Evolutionary conservation across 2,329 filamentous ascomycete species (phyloP), one percentile per base, ranked within the genome.

Genomic region (Fusarium pseudograminearum): DNA sequence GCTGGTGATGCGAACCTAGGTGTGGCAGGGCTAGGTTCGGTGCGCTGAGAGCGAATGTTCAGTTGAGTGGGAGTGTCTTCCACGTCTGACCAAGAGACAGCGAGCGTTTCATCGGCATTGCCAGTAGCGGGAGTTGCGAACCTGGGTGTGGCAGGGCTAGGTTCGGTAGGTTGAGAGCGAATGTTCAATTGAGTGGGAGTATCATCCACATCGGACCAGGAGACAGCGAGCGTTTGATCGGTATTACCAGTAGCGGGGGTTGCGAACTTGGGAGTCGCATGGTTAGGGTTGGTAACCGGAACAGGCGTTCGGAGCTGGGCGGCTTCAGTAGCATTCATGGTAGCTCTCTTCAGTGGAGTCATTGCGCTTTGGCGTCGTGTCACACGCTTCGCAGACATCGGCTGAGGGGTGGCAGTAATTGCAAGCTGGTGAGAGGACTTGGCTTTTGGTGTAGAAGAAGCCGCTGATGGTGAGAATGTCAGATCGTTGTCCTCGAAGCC

Each of bases 401-500:
- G 42, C 15, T 30, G 28, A 30, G 28, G 28, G 28, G 11, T 30
- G 28, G 28, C 28, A 30, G 28, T 30, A 30, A 30, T 28, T 28
- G 10, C 11, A 28, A 55, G 16, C 10, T 50, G 55, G 20, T 40
- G 60, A 4, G 53, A 15, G 38, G 73, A 70, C 2, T 38, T 62
- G 22, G 73, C 69, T 57, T 67, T 59, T 1, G 76, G 76, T 0
- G 76, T 75, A 4, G 59, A 70, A 5, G 76, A 72, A 24, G 72
- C 65, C 3, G 67, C 61, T 3, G 71, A 75, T 10, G 73, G 74
- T 3, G 74, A 69, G 5, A 54, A 51, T 15, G 71, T 68, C 12
- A 74, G 75, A 4, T 38, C 69, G 34, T 73, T 72, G 36, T 76
- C 74, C n/a, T 78, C 72, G 20, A 69, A 65, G 5, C 73, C 76